These are phyloP conservation scores for Ganoderma multipileum DNA, from an alignment of 1,284 basidiomycete genomes.

Conservation along the genomic window DNA sequence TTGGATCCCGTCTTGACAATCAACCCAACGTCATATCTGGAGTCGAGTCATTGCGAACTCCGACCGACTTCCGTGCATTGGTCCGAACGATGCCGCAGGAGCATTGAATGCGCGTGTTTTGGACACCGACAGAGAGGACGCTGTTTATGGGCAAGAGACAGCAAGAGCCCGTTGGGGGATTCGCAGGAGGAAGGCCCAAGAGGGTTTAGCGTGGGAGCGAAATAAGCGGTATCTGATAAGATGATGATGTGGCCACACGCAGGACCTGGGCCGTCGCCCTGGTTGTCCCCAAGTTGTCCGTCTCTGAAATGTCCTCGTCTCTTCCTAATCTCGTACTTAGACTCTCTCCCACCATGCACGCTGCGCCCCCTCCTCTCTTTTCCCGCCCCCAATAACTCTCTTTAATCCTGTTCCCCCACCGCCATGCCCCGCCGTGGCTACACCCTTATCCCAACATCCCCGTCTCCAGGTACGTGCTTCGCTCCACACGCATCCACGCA, in stretches of 20 bases:
- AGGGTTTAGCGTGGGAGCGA: background rate
- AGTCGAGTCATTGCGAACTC: background rate
- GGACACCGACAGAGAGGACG: background rate
- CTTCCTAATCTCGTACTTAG: conserved; percentile 8
- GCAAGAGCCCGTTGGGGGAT: background rate
- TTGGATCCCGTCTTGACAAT: too few species aligned
- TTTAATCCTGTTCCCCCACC: background rate
- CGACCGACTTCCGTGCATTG: background rate
- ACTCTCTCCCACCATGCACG: conserved; percentile 13
- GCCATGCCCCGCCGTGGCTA: conserved; percentile 27
- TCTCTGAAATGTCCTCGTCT: background rate
- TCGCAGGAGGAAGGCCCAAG: background rate
- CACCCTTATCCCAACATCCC: conserved; percentile 25
- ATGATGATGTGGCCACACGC: conserved; percentile 17
- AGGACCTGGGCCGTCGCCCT: background rate
- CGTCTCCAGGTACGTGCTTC: conserved; percentile 19
- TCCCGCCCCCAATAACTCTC: conserved; percentile 6
- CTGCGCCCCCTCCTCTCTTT: conserved; percentile 3
- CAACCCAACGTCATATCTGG: too few species aligned
- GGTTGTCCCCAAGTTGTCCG: background rate
- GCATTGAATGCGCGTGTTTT: background rate
- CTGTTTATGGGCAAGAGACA: background rate
- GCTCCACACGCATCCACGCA: background rate
- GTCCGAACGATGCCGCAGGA: background rate
- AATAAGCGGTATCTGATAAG: conserved; percentile 29